phyloP scores from a whole-genome alignment of 208 protist species.

The Kentomonas sorsogonicus region DNA sequence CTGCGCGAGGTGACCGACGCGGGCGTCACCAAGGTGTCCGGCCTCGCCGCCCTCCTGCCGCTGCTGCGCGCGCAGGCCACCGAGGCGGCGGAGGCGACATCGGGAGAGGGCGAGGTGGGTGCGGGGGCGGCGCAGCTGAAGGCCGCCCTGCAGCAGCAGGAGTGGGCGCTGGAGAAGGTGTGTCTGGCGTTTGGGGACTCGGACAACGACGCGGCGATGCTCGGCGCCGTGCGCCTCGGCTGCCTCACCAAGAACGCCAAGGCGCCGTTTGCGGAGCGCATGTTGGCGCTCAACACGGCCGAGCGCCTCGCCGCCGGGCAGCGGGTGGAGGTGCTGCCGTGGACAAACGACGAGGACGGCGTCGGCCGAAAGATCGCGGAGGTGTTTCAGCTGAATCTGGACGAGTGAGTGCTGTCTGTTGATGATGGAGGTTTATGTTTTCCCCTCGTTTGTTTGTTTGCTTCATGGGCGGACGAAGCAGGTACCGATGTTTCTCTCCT shows the following conservation, averaged over 20 bases:
- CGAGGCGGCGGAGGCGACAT: too few relatives aligned
- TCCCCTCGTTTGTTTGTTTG: too few relatives aligned
- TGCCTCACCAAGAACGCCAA: constrained; percentile 42
- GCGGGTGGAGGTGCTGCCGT: constrained; percentile 14
- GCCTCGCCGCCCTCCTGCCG: constrained; percentile 10
- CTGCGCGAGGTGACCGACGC: constrained; percentile 14
- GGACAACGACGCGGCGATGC: constrained; percentile 38
- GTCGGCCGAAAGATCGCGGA: constrained; percentile 17
- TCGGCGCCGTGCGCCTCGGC: constrained; percentile 21
- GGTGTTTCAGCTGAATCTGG: too few relatives aligned
- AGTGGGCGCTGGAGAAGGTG: constrained; percentile 20
- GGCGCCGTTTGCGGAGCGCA: constrained; percentile 13
- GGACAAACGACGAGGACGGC: constrained; percentile 20
- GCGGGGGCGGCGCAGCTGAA: too few relatives aligned
- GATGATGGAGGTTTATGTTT: too few relatives aligned
- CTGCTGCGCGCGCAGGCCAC: not conserved
- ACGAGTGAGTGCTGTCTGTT: too few relatives aligned
- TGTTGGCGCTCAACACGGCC: constrained; percentile 9
- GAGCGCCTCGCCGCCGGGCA: constrained; percentile 11
- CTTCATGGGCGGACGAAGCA: too few relatives aligned
- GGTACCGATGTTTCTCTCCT: too few relatives aligned
- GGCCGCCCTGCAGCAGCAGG: not conserved
- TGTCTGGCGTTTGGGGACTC: constrained; percentile 50
- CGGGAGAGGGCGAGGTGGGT: too few relatives aligned
- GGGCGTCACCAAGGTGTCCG: constrained; percentile 13